Conservation (phyloP, 192 early-diverging fungal genomes). For the Coemansia interrupta region DNA sequence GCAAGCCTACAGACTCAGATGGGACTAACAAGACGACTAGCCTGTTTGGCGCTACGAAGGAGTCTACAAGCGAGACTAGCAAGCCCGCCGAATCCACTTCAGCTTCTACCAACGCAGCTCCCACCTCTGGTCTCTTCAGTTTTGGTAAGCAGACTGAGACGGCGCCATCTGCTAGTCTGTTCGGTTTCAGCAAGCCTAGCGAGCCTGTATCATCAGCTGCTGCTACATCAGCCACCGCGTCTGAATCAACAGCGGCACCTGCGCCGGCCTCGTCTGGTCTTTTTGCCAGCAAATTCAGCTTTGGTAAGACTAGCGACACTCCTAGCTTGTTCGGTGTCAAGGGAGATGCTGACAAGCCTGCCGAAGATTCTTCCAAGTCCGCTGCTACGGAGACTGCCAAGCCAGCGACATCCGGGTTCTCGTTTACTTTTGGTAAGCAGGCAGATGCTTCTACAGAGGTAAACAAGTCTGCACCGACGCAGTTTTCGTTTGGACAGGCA, state of each 20-base stretch:
- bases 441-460: constrained; percentile 5
- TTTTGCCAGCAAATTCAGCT: constrained; percentile 6
- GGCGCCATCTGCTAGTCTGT: neutral
- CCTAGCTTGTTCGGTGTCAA: neutral
- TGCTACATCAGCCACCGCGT: neutral
- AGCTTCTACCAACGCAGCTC: neutral
- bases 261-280: neutral
- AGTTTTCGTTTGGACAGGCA: constrained; percentile 4
- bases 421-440: constrained; percentile 28
- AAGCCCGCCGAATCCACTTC: neutral
- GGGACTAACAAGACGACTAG: too few relatives aligned
- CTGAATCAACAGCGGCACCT: neutral
- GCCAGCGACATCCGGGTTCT: constrained; percentile 11
- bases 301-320: constrained; percentile 3
- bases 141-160: neutral
- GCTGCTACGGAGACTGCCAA: constrained; percentile 1
- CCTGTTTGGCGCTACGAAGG: too few relatives aligned
- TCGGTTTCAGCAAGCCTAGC: constrained; percentile 7
- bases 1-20: neutral
- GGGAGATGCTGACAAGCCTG: neutral
- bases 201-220: neutral
- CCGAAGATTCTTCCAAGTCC: neutral
- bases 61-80: too few relatives aligned
- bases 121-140: too few relatives aligned
- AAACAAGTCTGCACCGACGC: constrained; percentile 6